These are phyloP conservation scores for Anastatica hierochuntica DNA, from an alignment of 345 rosid species.

Conservation along the genomic window DNA sequence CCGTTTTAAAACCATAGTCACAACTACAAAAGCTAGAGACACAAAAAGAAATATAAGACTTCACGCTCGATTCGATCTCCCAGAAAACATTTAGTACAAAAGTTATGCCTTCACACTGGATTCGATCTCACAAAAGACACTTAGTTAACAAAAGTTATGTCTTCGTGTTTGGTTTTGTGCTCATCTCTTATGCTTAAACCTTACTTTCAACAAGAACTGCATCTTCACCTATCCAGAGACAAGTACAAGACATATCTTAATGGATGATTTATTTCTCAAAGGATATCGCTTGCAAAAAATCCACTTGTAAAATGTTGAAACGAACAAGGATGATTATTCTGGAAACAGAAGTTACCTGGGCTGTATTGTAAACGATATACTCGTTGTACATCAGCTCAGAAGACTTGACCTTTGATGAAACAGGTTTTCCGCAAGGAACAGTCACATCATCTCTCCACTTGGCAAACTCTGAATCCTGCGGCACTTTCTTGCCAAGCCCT, in stretches of 20 bases:
- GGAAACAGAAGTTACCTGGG: slow-evolving; percentile 51
- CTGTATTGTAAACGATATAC: slow-evolving; percentile 75
- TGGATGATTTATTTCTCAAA: not conserved
- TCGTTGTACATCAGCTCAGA: slow-evolving; percentile 93
- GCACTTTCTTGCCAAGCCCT: slow-evolving; percentile 85
- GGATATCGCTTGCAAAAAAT: not conserved
- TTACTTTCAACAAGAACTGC: slow-evolving; percentile 53
- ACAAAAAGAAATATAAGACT: too few species aligned
- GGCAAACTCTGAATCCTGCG: slow-evolving; percentile 58
- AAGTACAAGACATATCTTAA: not conserved
- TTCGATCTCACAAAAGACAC: slow-evolving; percentile 4
- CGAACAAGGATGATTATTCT: not conserved
- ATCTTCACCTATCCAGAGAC: slow-evolving; percentile 53
- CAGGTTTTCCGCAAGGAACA: slow-evolving; percentile 93
- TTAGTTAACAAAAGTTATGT: slow-evolving; percentile 1
- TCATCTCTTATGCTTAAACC: slow-evolving; percentile 62
- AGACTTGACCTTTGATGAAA: slow-evolving; percentile 53
- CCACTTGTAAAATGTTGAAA: not conserved
- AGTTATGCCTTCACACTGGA: too few species aligned
- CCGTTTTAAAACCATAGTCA: slow-evolving; percentile 7
- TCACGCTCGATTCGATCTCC: slow-evolving; percentile 1
- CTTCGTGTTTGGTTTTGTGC: slow-evolving; percentile 2
- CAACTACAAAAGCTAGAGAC: slow-evolving; percentile 1
- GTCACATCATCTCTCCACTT: slow-evolving; percentile 78
- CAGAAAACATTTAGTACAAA: not conserved